Conservation (phyloP, 306 rosid species). For the Quillaja saponaria region DNA sequence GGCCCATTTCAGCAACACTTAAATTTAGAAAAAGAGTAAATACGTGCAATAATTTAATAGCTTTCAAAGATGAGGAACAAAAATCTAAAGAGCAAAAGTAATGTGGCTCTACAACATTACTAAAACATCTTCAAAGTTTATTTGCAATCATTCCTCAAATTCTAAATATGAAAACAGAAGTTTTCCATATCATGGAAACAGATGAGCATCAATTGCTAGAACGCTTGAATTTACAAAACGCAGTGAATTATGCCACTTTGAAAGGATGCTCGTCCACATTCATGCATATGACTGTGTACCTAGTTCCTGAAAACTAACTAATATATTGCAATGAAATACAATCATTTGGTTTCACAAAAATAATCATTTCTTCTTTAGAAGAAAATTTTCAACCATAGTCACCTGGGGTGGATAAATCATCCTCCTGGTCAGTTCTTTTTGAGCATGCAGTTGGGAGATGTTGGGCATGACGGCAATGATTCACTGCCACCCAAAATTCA, state of each 20-base stretch:
- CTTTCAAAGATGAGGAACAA: not conserved
- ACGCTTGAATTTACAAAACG: too few species aligned
- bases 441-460: slow-evolving; percentile 39
- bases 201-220: too few species aligned
- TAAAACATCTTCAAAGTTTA: too few species aligned
- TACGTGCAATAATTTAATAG: not conserved
- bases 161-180: too few species aligned
- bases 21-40: slow-evolving; percentile 1
- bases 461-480: slow-evolving; percentile 38
- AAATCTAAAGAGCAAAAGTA: not conserved
- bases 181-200: too few species aligned
- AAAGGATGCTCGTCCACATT: too few species aligned
- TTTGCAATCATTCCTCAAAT: too few species aligned
- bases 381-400: not conserved
- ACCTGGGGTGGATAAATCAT: slow-evolving; percentile 59
- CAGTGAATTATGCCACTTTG: too few species aligned
- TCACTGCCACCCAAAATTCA: slow-evolving; percentile 41
- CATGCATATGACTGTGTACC: too few species aligned
- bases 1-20: slow-evolving; percentile 23
- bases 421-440: slow-evolving; percentile 52
- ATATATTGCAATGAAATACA: not conserved
- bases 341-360: not conserved
- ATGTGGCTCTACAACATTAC: too few species aligned
- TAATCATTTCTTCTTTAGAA: not conserved
- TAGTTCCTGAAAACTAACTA: not conserved